These are phyloP conservation scores for Bromus sterilis DNA, from an alignment of 176 grass and related monocot genomes.

Conservation along the genomic window DNA sequence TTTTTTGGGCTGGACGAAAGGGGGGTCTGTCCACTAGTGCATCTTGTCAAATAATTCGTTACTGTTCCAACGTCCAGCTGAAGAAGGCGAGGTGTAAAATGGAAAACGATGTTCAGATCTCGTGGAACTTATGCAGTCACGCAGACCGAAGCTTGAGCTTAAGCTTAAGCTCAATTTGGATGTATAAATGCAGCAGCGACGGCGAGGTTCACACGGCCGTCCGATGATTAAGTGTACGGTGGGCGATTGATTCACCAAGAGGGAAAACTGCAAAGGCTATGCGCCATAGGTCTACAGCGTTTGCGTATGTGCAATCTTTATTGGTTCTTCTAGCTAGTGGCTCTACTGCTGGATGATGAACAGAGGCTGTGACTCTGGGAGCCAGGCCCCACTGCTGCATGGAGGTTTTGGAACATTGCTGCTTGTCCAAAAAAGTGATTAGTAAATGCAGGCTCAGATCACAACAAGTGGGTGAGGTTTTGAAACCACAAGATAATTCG, in stretches of 20 bases:
- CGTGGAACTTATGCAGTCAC: slow-evolving; percentile 2
- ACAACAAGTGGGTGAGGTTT: not conserved
- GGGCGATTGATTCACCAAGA: slow-evolving; percentile 19
- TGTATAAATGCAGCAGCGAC: not conserved
- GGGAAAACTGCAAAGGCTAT: slow-evolving; percentile 34
- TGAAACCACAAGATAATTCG: not conserved
- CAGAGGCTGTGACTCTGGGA: not conserved
- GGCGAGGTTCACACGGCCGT: not conserved
- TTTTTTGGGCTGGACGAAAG: too few relatives aligned
- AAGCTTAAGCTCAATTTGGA: not conserved
- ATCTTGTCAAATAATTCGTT: slow-evolving; percentile 41
- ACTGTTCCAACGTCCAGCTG: slow-evolving; percentile 3
- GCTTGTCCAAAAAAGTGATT: not conserved
- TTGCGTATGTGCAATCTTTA: slow-evolving; percentile 21
- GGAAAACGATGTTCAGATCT: not conserved
- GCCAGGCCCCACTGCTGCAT: not conserved
- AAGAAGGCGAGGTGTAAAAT: not conserved
- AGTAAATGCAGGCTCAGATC: not conserved
- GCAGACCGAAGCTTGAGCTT: not conserved
- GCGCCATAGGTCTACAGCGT: slow-evolving; percentile 15
- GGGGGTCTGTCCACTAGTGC: too few relatives aligned
- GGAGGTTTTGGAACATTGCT: slow-evolving; percentile 5
- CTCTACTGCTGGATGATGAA: not conserved
- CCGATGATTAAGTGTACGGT: not conserved
- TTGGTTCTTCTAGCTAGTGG: not conserved